phyloP scores from a whole-genome alignment of 2,329 filamentous ascomycete genomes.

The Colletotrichum melonis region DNA sequence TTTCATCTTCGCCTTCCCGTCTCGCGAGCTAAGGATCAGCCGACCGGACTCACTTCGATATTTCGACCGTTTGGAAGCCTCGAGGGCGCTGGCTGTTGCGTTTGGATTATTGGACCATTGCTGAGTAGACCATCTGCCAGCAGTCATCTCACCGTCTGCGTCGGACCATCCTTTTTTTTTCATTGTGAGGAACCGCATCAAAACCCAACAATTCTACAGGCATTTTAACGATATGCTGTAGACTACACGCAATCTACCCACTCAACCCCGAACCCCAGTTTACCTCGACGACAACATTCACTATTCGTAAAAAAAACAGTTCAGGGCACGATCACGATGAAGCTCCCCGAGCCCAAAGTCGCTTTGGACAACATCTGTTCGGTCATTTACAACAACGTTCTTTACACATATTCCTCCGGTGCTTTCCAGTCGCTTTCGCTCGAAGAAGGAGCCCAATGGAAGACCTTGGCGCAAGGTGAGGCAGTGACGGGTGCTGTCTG shows the following conservation, averaged over 20 bases:
- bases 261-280: background rate
- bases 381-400: slow-evolving; percentile 80
- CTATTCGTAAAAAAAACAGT: background rate
- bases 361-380: slow-evolving; percentile 84
- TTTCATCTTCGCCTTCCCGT: slow-evolving; percentile 29
- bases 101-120: background rate
- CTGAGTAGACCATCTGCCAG: background rate
- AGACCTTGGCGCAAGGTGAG: slow-evolving; percentile 71
- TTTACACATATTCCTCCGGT: slow-evolving; percentile 83
- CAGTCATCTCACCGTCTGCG: background rate
- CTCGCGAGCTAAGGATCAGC: slow-evolving; percentile 5
- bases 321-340: slow-evolving; percentile 63
- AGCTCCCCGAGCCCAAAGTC: slow-evolving; percentile 76
- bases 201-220: background rate
- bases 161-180: background rate
- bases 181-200: background rate
- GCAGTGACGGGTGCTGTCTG: slow-evolving; percentile 82
- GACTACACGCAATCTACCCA: slow-evolving; percentile 12
- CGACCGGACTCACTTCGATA: slow-evolving; percentile 17
- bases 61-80: slow-evolving; percentile 13
- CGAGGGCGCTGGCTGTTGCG: slow-evolving; percentile 11
- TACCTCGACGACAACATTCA: slow-evolving; percentile 4
- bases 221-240: slow-evolving; percentile 22
- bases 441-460: slow-evolving; percentile 78
- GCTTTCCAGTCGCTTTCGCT: slow-evolving; percentile 82